phyloP scores from a whole-genome alignment of 805 yeast genomes.

The Metschnikowia sp. region DNA sequence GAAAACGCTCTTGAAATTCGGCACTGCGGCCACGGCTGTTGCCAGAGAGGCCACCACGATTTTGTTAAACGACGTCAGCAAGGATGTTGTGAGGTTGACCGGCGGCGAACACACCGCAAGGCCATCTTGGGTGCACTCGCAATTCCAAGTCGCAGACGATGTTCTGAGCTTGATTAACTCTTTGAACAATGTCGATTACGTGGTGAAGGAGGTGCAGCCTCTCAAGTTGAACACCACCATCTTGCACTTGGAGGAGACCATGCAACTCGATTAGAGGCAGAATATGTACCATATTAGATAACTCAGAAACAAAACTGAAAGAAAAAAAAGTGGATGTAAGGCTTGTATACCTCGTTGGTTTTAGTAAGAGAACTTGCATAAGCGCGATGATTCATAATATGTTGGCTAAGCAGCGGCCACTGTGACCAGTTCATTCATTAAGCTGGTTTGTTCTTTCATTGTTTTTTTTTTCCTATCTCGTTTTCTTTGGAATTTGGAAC shows the following conservation, averaged over 20 bases:
- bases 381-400: too few species aligned
- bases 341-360: neutral
- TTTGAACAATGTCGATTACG: conserved; percentile 61
- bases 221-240: conserved; percentile 13
- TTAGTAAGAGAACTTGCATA: neutral
- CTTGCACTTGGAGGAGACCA: conserved; percentile 19
- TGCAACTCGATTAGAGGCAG: conserved; percentile 17
- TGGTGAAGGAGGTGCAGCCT: conserved; percentile 47
- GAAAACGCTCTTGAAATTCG: conserved; percentile 54
- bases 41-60: conserved; percentile 83
- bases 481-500: too few species aligned
- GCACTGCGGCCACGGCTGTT: conserved; percentile 49
- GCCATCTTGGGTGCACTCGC: conserved; percentile 88
- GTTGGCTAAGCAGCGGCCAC: too few species aligned
- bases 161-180: conserved; percentile 46
- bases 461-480: too few species aligned
- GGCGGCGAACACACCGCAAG: conserved; percentile 70
- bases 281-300: neutral
- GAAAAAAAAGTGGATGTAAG: neutral
- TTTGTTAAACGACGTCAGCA: conserved; percentile 45
- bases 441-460: too few species aligned
- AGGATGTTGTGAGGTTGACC: conserved; percentile 70
- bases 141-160: conserved; percentile 55
- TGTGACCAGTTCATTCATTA: too few species aligned
- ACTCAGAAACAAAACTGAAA: neutral